Evolutionary conservation across 805 yeast genomes (phyloP), one percentile per base, ranked within the genome.

Genomic region (Kuraishia hungarica): DNA sequence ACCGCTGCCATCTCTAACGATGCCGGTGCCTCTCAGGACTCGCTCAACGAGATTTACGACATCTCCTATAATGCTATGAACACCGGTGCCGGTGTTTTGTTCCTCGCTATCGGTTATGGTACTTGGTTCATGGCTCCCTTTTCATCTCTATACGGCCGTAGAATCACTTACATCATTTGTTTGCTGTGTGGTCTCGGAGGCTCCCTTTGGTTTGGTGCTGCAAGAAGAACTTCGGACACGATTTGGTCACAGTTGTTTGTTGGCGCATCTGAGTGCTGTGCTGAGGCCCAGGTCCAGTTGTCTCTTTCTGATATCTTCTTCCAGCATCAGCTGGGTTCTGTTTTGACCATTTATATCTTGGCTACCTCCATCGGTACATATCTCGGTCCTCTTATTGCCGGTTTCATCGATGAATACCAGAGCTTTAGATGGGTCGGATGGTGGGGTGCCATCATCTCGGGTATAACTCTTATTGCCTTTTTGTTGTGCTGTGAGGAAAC

Each of bases 371-470:
- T 76, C 10, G 82, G 82, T 20, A 75, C 81, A 0, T 78, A 72
- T 57, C 62, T 78, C 53, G 82, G 82, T 2, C 82, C 83, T 1
- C 63, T 78, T 29, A 63, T 71, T 51, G 80, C 79, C 7, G 88
- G 88, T 23, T 80, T 81, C 62, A 81, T 87, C 56, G 75, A 84
- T 2, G 74, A 76, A 29, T 63, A 73, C 35, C 69, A 72, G 24
- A 74, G 77, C 19, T 89, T 87, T 73, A 72, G 86, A 60, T 89
- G 96, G 96, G 87, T 86, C 8, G 90, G 91, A 23, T 84, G 84
- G 80, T 70, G 78, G 55, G 82, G 82, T 39, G 81, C 82, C 0
- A 86, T 88, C 63, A 76, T 84, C 54, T 79, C 84, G 4, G 89
- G 81, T 21, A 79, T 72, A 0, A 64, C 81, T 13, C 66, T 86